These are phyloP conservation scores for Aspergillus heteromorphus DNA, from an alignment of 495 filamentous ascomycete genomes.

Conservation along the genomic window DNA sequence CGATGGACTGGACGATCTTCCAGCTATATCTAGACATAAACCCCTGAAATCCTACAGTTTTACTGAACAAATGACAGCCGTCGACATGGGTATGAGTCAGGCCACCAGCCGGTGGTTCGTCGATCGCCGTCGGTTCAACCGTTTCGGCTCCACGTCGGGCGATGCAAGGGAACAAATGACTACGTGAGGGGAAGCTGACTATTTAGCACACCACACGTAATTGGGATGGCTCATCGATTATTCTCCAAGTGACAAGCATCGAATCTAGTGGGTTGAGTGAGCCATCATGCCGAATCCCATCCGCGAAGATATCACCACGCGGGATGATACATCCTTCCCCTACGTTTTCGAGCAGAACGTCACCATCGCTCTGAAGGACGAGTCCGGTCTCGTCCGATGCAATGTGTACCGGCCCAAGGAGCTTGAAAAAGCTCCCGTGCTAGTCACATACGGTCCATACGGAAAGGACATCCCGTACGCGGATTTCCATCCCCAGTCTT, in stretches of 20 bases:
- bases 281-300: constrained; percentile 34
- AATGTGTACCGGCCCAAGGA: constrained; percentile 39
- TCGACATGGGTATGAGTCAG: no score
- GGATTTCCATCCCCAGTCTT: constrained; percentile 38
- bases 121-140: constrained; percentile 9
- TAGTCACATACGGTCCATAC: constrained; percentile 51
- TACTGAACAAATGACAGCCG: no score
- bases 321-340: constrained; percentile 26
- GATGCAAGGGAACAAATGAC: not conserved
- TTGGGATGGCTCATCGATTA: not conserved
- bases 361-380: constrained; percentile 26
- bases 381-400: constrained; percentile 32
- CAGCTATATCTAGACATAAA: no score
- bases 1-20: no score
- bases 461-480: constrained; percentile 50
- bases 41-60: no score
- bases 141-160: constrained; percentile 33
- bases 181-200: constrained; percentile 4
- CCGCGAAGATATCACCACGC: constrained; percentile 33
- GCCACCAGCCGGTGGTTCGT: no score
- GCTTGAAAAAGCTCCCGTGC: constrained; percentile 24
- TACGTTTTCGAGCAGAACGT: constrained; percentile 39
- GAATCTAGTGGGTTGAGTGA: no score
- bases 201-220: constrained; percentile 11
- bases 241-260: no score